Evolutionary conservation across 2,329 filamentous ascomycete genomes (phyloP).

Genomic region (Byssothecium circinans): DNA sequence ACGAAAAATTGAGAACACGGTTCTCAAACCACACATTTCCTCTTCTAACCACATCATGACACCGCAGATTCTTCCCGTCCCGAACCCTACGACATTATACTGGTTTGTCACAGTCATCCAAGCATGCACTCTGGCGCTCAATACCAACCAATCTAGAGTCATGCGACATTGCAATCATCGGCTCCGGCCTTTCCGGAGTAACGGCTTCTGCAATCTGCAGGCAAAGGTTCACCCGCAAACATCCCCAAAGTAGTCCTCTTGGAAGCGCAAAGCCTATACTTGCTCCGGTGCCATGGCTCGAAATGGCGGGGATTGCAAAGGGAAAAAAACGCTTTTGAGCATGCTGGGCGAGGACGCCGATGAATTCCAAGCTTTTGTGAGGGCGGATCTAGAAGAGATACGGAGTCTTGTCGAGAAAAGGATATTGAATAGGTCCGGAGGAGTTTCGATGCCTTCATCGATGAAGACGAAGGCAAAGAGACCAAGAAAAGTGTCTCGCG

Average conservation of each 20-base stretch:
- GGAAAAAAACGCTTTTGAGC: constrained; percentile 44
- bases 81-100: constrained; percentile 38
- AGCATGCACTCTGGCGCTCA: constrained; percentile 30
- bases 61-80: constrained; percentile 30
- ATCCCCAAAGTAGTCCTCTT: constrained; percentile 18
- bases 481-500: constrained; percentile 12
- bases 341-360: constrained; percentile 9
- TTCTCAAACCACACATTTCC: background rate
- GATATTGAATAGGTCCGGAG: constrained; percentile 24
- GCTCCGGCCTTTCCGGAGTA: constrained; percentile 39
- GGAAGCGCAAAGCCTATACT: constrained; percentile 25
- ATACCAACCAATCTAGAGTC: constrained; percentile 28
- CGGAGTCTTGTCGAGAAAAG: constrained; percentile 19
- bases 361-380: constrained; percentile 20
- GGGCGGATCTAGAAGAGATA: constrained; percentile 11
- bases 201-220: constrained; percentile 19
- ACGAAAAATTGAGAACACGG: too few species aligned
- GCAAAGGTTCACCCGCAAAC: background rate
- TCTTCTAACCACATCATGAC: background rate
- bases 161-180: constrained; percentile 38
- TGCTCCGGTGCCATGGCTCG: constrained; percentile 30
- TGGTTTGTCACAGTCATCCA: constrained; percentile 40
- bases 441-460: constrained; percentile 23
- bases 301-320: constrained; percentile 49
- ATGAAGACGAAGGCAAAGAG: constrained; percentile 5